phyloP scores from a whole-genome alignment of 768 basidiomycete genomes.

The Astraeus odoratus region DNA sequence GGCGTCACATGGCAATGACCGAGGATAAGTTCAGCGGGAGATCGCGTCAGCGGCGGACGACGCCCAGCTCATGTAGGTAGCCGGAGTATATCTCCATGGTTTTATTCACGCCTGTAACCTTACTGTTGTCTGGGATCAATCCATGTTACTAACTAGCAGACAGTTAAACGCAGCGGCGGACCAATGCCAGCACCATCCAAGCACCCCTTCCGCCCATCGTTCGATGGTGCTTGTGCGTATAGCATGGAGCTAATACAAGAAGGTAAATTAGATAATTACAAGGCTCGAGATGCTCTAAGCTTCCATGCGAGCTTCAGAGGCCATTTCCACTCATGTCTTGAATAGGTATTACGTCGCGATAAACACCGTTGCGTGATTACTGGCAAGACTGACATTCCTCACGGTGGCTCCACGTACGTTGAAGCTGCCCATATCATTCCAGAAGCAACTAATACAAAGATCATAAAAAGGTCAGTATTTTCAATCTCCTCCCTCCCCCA shows the following conservation, averaged over 20 bases:
- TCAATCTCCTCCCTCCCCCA: neutral
- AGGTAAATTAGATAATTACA: neutral
- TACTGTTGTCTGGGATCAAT: neutral
- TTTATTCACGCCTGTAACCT: neutral
- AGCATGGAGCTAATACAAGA: too few relatives aligned
- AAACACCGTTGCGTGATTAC: too few relatives aligned
- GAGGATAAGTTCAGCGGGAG: too few relatives aligned
- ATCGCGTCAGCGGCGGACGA: too few relatives aligned
- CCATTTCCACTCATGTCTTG: neutral
- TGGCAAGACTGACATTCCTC: too few relatives aligned
- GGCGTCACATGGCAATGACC: neutral
- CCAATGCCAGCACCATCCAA: conserved; percentile 14
- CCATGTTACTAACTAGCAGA: neutral
- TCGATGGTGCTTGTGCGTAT: conserved; percentile 10
- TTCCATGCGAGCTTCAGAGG: conserved; percentile 2
- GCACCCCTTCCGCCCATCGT: conserved; percentile 15
- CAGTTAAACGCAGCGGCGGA: conserved; percentile 10
- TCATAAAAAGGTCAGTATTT: neutral
- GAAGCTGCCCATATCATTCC: too few relatives aligned
- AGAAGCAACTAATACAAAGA: too few relatives aligned
- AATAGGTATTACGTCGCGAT: conserved; percentile 17
- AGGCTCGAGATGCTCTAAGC: neutral
- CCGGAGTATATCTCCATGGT: too few relatives aligned
- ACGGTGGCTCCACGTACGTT: too few relatives aligned
- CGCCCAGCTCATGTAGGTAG: too few relatives aligned